These are phyloP conservation scores for Chalciporus piperatus DNA, from an alignment of 768 basidiomycete species.

Conservation along the genomic window DNA sequence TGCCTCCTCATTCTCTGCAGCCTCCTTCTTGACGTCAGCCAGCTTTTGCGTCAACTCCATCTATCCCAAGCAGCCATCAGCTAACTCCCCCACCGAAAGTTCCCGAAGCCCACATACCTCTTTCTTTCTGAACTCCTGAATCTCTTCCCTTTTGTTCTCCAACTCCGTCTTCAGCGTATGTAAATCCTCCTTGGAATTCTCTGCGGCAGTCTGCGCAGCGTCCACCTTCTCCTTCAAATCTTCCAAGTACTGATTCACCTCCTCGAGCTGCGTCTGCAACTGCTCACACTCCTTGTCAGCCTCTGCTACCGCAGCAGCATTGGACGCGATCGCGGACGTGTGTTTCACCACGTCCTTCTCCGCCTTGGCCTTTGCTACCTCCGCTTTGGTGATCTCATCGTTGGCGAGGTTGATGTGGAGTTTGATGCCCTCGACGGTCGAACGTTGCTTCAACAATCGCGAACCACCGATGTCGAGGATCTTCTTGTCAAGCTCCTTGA, in stretches of 20 bases:
- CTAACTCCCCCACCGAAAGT: background rate
- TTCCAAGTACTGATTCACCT: conserved; percentile 56
- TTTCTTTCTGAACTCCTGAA: conserved; percentile 77
- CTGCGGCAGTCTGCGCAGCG: conserved; percentile 69
- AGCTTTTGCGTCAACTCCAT: conserved; percentile 76
- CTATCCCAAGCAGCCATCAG: conserved; percentile 38
- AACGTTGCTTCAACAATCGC: conserved; percentile 82
- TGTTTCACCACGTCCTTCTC: conserved; percentile 79
- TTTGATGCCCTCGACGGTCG: conserved; percentile 84
- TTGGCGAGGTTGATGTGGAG: conserved; percentile 81
- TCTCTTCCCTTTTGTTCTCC: conserved; percentile 70
- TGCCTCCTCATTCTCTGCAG: conserved; percentile 49
- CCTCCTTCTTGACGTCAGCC: conserved; percentile 59
- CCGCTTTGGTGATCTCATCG: conserved; percentile 92
- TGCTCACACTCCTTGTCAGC: conserved; percentile 63
- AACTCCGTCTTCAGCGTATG: conserved; percentile 72
- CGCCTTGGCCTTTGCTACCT: conserved; percentile 84
- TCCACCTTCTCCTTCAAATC: conserved; percentile 68
- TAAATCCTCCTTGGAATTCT: conserved; percentile 80
- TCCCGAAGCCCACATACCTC: conserved; percentile 55
- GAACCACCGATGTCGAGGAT: conserved; percentile 95
- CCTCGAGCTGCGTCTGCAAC: conserved; percentile 57
- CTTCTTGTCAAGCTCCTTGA: conserved; percentile 84
- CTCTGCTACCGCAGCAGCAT: conserved; percentile 54
- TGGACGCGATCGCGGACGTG: conserved; percentile 51